Evolutionary conservation across 768 basidiomycete species (phyloP).

Genomic region (Amanita thiersii): DNA sequence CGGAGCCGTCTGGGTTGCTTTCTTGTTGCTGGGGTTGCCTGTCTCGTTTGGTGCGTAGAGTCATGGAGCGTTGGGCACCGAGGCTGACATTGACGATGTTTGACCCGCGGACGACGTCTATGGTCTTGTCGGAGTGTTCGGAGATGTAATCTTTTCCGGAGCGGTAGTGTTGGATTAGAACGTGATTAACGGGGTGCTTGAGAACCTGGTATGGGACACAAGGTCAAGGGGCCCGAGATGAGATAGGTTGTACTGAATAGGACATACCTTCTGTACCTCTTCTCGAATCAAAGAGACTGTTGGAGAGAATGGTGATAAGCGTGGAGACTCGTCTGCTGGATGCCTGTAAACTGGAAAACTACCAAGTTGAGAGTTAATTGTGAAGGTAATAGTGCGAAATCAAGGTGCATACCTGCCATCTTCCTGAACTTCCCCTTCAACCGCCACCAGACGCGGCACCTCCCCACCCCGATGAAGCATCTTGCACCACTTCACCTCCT

Average conservation of each 20-base stretch:
- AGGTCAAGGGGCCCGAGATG: background rate
- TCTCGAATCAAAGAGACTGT: slow-evolving; percentile 60
- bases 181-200: slow-evolving; percentile 71
- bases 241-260: background rate
- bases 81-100: slow-evolving; percentile 77
- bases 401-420: slow-evolving; percentile 37
- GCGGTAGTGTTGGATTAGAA: slow-evolving; percentile 77
- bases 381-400: background rate
- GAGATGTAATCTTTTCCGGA: slow-evolving; percentile 72
- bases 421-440: too few relatives aligned
- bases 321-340: slow-evolving; percentile 73
- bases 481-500: slow-evolving; percentile 63
- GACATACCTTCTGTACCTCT: slow-evolving; percentile 48
- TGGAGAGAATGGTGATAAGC: slow-evolving; percentile 56
- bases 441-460: slow-evolving; percentile 28
- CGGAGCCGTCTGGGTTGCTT: slow-evolving; percentile 15
- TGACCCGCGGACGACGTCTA: slow-evolving; percentile 68
- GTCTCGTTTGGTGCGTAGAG: slow-evolving; percentile 57
- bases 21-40: slow-evolving; percentile 11
- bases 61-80: slow-evolving; percentile 76
- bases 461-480: too few relatives aligned
- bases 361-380: too few relatives aligned
- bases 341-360: slow-evolving; percentile 79
- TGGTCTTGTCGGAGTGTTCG: too few relatives aligned
- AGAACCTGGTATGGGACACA: slow-evolving; percentile 19